Evolutionary conservation across 2,329 filamentous ascomycete species (phyloP).

Genomic region (Epichloe amarillans): DNA sequence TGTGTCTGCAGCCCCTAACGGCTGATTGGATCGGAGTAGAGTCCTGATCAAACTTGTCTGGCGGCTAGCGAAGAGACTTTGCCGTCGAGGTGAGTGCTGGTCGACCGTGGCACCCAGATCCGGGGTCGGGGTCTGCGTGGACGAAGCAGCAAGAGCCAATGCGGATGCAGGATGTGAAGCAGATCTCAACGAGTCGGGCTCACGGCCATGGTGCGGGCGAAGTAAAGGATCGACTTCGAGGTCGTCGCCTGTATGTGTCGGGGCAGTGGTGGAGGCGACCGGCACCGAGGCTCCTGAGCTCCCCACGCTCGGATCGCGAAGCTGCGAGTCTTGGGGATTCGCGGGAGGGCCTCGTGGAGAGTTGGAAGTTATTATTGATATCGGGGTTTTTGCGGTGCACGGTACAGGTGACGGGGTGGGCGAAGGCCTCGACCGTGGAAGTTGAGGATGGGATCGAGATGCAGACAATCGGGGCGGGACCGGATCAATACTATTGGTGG

Average conservation of each 20-base stretch:
- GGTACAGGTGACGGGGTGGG: not conserved
- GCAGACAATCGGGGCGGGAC: slow-evolving; percentile 2
- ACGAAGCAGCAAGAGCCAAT: slow-evolving; percentile 8
- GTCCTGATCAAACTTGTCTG: slow-evolving; percentile 20
- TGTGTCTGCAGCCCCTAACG: slow-evolving; percentile 9
- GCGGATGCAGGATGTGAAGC: slow-evolving; percentile 13
- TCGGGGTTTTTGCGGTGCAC: not conserved
- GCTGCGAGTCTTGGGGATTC: not conserved
- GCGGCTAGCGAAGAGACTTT: slow-evolving; percentile 25
- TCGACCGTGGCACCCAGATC: slow-evolving; percentile 11
- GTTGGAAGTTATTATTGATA: not conserved
- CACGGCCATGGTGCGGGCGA: slow-evolving; percentile 10
- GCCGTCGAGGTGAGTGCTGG: slow-evolving; percentile 12
- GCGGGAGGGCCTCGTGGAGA: not conserved
- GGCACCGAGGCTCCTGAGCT: slow-evolving; percentile 1
- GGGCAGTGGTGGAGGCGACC: slow-evolving; percentile 6
- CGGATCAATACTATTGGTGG: not conserved
- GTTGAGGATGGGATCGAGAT: slow-evolving; percentile 7
- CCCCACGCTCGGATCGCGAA: not conserved
- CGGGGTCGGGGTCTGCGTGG: not conserved
- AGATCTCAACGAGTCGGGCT: slow-evolving; percentile 15
- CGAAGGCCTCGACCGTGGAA: slow-evolving; percentile 1
- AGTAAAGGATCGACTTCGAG: slow-evolving; percentile 4
- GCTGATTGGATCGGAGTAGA: slow-evolving; percentile 14
- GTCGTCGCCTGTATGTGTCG: slow-evolving; percentile 10